Percentiles rank a stretch among this genome's conserved stretches.
Conservation (phyloP, 2,329 filamentous ascomycete genomes). For the Colletotrichum endophyticum region DNA sequence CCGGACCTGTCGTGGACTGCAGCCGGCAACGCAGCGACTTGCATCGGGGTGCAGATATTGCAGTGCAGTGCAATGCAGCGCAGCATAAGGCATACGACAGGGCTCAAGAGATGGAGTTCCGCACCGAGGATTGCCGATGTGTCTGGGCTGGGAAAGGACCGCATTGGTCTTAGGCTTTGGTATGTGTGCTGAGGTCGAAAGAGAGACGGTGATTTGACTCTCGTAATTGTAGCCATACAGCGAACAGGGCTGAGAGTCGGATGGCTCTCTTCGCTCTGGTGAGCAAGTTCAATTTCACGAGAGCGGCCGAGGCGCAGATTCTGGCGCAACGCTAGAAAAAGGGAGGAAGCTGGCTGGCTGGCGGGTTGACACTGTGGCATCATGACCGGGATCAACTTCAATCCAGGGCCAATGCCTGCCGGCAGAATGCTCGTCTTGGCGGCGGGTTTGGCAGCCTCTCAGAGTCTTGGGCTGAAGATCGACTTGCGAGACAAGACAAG, state of each 20-base stretch:
- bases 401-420: conserved; percentile 9
- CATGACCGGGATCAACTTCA: not conserved
- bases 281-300: not conserved
- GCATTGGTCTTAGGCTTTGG: not conserved
- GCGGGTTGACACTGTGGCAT: conserved; percentile 1
- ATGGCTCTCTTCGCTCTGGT: not conserved
- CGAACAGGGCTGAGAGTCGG: not conserved
- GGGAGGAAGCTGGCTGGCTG: not conserved
- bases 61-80: not conserved
- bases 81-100: not conserved
- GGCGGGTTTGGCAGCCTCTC: conserved; percentile 17
- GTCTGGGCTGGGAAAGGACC: not conserved
- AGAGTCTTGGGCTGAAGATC: conserved; percentile 4
- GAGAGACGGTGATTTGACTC: not conserved
- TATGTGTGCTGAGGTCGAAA: not conserved
- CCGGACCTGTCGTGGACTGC: conserved; percentile 10
- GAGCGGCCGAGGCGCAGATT: conserved; percentile 3
- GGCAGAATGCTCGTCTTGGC: conserved; percentile 16
- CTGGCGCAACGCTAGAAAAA: conserved; percentile 3
- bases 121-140: conserved; percentile 11
- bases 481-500: conserved; percentile 1
- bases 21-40: conserved; percentile 11
- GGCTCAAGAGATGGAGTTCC: conserved; percentile 3
- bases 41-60: not conserved
- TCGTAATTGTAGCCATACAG: not conserved